phyloP scores from a whole-genome alignment of 805 yeast genomes.

The Saccharomycopsis javanensis region DNA sequence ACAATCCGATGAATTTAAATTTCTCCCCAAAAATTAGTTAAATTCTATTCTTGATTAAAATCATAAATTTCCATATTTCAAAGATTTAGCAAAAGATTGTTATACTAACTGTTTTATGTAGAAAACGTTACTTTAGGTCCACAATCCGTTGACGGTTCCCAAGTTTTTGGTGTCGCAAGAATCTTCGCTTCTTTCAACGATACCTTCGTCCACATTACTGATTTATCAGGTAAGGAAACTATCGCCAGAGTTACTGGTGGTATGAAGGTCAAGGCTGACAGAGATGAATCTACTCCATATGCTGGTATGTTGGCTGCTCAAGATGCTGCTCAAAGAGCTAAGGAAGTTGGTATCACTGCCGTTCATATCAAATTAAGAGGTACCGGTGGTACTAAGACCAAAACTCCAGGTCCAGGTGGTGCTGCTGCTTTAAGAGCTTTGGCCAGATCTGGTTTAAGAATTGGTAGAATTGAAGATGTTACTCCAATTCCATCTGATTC shows the following conservation, averaged over 20 bases:
- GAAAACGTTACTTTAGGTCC: constrained; percentile 64
- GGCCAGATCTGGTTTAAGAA: constrained; percentile 99
- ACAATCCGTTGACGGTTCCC: constrained; percentile 94
- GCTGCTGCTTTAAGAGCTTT: constrained; percentile 98
- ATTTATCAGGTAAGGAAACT: constrained; percentile 99
- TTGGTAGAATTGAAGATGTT: constrained; percentile 99
- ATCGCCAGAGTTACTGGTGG: constrained; percentile 99
- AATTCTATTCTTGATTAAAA: too few species aligned
- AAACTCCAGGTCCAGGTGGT: constrained; percentile 99
- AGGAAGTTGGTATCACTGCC: constrained; percentile 99
- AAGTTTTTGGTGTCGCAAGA: constrained; percentile 99
- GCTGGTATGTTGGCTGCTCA: constrained; percentile 99
- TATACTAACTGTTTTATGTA: constrained; percentile 18
- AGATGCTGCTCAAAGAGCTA: constrained; percentile 97
- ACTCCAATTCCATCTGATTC: constrained; percentile 99
- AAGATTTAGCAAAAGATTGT: too few species aligned
- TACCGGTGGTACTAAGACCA: constrained; percentile 99
- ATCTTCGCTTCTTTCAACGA: constrained; percentile 99
- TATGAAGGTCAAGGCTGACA: constrained; percentile 99
- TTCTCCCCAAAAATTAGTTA: too few species aligned
- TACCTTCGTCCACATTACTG: constrained; percentile 99
- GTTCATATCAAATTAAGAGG: constrained; percentile 99
- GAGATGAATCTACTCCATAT: constrained; percentile 99
- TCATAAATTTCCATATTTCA: background rate
- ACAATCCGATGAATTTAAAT: too few species aligned